Evolutionary conservation across 208 protist species (phyloP), one percentile per base, ranked within the genome.

Genomic region (Trichomonas tenax): DNA sequence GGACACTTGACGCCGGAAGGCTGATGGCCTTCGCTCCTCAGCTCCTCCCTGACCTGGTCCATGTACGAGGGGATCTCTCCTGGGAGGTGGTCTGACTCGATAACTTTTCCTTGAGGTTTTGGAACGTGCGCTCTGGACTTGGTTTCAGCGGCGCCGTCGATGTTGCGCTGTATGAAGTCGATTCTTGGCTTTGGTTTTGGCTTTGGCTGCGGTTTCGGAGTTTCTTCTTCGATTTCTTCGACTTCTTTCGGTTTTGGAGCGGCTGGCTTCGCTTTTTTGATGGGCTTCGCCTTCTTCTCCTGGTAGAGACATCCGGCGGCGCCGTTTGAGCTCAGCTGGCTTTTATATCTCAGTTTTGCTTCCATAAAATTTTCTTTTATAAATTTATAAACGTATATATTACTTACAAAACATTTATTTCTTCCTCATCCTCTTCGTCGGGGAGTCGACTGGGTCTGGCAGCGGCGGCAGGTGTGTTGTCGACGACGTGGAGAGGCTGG

Each of bases 341-440:
- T 93, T 93, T 26, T 41, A 93, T 93, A 93, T 93, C 86, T 23
- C n/a, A 93, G 44, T 38, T 93, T 93, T 26, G 86, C 86, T 93
- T 93, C 86, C 86, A 93, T 93, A 51, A 51, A n/a, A n/a, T n/a
- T n/a, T n/a, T n/a, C n/a, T n/a, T n/a, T n/a, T n/a, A n/a, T n/a
- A n/a, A n/a, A n/a, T n/a, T n/a, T n/a, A n/a, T n/a, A n/a, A n/a
- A n/a, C n/a, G n/a, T n/a, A n/a, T n/a, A n/a, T n/a, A n/a, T n/a
- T n/a, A n/a, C n/a, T n/a, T n/a, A n/a, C n/a, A n/a, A n/a, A n/a
- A n/a, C n/a, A n/a, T n/a, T 58, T 58, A 58, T 58, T 58, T 58
- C 49, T 58, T 58, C 15, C 49, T 58, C 49, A 58, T 58, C 15
- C 49, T 58, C 49, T 58, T 58, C 15, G 49, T 58, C 15, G 49